These are phyloP conservation scores for Solanum chilense DNA, from an alignment of 257 asterid species.

Conservation along the genomic window DNA sequence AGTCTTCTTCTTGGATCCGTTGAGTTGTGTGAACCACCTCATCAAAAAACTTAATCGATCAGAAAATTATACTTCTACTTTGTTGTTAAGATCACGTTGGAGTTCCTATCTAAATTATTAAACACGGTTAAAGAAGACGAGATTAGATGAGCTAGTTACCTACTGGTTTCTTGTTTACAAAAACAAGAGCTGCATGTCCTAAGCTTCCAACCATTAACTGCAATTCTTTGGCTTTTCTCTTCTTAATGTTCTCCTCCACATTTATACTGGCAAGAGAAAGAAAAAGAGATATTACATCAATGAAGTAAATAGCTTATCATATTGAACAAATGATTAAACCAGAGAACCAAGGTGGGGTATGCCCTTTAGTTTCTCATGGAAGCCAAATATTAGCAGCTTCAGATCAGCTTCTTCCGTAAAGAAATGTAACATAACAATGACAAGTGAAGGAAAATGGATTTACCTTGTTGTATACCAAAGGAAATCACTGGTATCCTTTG, in stretches of 20 bases:
- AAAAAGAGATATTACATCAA: neutral
- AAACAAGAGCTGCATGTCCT: constrained; percentile 80
- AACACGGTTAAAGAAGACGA: neutral
- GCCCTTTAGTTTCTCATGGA: neutral
- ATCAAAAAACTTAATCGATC: neutral
- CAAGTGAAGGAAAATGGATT: neutral
- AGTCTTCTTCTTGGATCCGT: neutral
- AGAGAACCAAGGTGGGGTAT: neutral
- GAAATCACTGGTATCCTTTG: constrained; percentile 67
- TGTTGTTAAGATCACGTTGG: neutral
- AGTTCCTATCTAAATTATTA: neutral
- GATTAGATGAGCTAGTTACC: constrained; percentile 22
- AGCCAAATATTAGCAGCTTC: neutral
- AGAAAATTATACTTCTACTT: neutral
- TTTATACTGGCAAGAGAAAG: constrained; percentile 34
- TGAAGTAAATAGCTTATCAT: neutral
- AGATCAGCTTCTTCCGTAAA: neutral
- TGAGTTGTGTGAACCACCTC: neutral
- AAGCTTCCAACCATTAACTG: constrained; percentile 39
- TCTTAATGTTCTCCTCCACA: constrained; percentile 16
- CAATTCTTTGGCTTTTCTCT: constrained; percentile 25
- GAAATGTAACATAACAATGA: neutral
- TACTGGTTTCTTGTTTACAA: constrained; percentile 46
- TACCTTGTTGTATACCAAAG: constrained; percentile 74
- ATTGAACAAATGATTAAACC: neutral